Base-by-base conservation (phyloP, 345 rosid species). In the Heritiera fomes region DNA sequence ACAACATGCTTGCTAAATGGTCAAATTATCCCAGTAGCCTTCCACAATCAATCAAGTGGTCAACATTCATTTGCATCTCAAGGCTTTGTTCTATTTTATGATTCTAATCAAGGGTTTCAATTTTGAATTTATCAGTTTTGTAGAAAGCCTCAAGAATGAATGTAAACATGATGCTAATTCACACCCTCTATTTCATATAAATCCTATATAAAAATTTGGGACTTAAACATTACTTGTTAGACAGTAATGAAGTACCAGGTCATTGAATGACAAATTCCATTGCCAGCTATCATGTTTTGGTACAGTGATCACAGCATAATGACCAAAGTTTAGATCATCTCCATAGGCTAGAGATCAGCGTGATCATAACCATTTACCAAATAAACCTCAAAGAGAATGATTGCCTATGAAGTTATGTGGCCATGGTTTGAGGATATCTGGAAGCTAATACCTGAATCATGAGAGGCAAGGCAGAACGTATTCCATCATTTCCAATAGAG, bases 361-460 rank as follows among this genome's bases (percentile, higher is more conserved):
- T 73, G 63, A 34, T 53, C 75, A 72, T 18, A 53, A 30, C 63
- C 62, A 49, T 53, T 73, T 73, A 18, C 49, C 32, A 34, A 55
- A 18, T 34, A 15, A 38, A 53, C 47, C 18, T 50, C 49, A 32
- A 18, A 18, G 23, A 53, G 49, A 73, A 1, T 6, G 52, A 6
- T 34, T 12, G n/a, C 52, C 12, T 18, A 73, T 17, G 46, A 34
- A 34, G 75, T 71, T 71, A 49, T 50, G 15, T 17, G 47, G 49
- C 62, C 32, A 60, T 49, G 28, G 5, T 71, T 32, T 15, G 13
- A 61, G 30, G 72, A 62, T 43, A 81, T 38, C 28, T 17, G 12
- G 60, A 74, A 7, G 20, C 41, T 41, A 34, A 34, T 34, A 34
- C 38, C 38, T 3, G 3, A 20, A 49, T 9, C 60, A 52, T 63